Conservation (phyloP, 345 rosid genomes). For the Salix dunnii region DNA sequence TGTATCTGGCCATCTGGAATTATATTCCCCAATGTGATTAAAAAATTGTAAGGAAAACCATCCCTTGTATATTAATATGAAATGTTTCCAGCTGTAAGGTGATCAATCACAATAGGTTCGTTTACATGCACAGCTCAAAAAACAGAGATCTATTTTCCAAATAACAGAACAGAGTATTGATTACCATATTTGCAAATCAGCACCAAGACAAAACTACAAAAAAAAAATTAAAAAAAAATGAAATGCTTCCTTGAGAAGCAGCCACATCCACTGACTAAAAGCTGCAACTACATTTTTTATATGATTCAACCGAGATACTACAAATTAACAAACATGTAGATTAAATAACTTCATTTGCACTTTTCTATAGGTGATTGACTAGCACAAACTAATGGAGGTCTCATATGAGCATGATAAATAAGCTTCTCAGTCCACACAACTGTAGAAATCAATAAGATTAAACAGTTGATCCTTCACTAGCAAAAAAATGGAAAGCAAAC, state of each 20-base stretch:
- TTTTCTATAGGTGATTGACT: neutral
- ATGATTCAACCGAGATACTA: neutral
- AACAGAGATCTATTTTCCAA: neutral
- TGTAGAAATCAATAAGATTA: constrained; percentile 1
- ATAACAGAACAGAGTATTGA: neutral
- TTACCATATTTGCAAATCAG: neutral
- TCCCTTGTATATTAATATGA: neutral
- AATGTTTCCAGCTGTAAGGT: neutral
- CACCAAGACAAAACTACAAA: neutral
- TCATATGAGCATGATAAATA: neutral
- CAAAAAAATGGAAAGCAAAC: constrained; percentile 30
- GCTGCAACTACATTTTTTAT: neutral
- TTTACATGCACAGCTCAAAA: neutral
- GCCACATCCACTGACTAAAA: neutral
- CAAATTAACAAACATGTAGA: too few relatives aligned
- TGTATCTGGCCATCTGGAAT: neutral
- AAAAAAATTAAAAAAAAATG: too few relatives aligned
- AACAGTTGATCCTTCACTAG: neutral
- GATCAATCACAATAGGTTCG: neutral
- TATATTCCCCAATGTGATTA: neutral
- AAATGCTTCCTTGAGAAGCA: neutral
- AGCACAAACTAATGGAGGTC: constrained; percentile 6
- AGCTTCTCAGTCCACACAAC: neutral
- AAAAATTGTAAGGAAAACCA: neutral
- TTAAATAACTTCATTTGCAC: neutral